A percentile compares a stretch with the other conserved stretches of the same genome.
Conservation (phyloP, 2,329 filamentous ascomycete species). For the Colletotrichum tropicale region DNA sequence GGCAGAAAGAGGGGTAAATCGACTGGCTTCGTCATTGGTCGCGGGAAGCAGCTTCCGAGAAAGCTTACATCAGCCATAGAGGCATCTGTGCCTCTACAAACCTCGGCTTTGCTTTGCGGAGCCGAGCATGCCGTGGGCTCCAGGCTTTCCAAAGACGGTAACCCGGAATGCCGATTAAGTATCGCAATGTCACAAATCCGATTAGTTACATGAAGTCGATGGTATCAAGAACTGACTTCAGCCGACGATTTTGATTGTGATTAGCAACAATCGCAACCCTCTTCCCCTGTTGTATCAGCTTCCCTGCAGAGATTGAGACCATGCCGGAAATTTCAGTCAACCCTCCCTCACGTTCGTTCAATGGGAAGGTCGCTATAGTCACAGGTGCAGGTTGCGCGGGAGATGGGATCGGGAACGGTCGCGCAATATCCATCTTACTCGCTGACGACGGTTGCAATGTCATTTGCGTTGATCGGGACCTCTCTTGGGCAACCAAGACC, state of each 20-base stretch:
- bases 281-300: background rate
- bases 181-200: background rate
- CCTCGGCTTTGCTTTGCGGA: background rate
- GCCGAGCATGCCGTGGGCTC: background rate
- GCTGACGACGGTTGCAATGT: conserved; percentile 63
- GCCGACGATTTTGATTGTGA: background rate
- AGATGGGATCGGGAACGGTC: conserved; percentile 65
- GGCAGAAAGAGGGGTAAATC: background rate
- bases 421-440: conserved; percentile 62
- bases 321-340: background rate
- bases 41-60: background rate
- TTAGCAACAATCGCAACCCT: background rate
- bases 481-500: conserved; percentile 55
- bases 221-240: background rate
- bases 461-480: conserved; percentile 60
- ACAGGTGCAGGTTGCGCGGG: conserved; percentile 62
- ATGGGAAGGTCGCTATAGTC: conserved; percentile 50
- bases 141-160: background rate
- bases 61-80: background rate
- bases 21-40: background rate
- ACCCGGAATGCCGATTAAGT: background rate
- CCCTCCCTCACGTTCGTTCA: conserved; percentile 28
- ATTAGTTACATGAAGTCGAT: background rate
- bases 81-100: background rate
- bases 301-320: background rate